phyloP scores from a whole-genome alignment of 169 alveolate genomes.

The Pseudocohnilembus persalinus region DNA sequence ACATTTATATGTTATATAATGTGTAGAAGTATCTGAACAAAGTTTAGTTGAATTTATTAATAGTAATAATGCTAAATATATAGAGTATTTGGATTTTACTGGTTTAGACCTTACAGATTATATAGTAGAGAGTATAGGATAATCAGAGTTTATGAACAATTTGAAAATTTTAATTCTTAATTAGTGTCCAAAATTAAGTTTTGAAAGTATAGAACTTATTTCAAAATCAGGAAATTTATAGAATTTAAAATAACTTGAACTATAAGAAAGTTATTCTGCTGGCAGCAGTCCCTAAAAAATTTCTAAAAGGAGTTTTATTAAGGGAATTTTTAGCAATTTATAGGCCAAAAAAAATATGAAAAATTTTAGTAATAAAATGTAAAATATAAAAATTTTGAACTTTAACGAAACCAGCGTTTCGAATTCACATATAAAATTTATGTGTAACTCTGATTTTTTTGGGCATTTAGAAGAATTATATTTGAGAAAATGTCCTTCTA shows the following conservation, averaged over 20 bases:
- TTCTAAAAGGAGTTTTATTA: not conserved
- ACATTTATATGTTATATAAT: not conserved
- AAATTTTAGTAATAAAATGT: not conserved
- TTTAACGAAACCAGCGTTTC: not conserved
- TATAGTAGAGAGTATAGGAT: not conserved
- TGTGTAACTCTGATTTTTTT: not conserved
- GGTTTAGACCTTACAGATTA: conserved; percentile 4
- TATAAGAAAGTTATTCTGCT: not conserved
- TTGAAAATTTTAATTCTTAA: not conserved
- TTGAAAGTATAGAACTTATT: not conserved
- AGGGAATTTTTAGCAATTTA: conserved; percentile 3
- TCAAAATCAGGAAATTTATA: not conserved
- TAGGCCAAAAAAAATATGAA: conserved; percentile 6
- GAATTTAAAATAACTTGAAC: not conserved
- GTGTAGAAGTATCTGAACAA: not conserved
- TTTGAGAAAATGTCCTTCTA: not conserved
- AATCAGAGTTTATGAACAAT: conserved; percentile 14
- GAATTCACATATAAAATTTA: not conserved
- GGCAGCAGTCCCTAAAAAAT: not conserved
- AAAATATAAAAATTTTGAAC: conserved; percentile 6
- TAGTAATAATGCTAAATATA: not conserved
- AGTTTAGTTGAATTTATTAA: not conserved
- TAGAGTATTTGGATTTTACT: conserved; percentile 4
- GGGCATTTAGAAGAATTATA: not conserved
- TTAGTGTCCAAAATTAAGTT: conserved; percentile 9